Evolutionary conservation across 805 yeast genomes (phyloP), one percentile per base, ranked within the genome.

Genomic region (Ogataea methanolica): DNA sequence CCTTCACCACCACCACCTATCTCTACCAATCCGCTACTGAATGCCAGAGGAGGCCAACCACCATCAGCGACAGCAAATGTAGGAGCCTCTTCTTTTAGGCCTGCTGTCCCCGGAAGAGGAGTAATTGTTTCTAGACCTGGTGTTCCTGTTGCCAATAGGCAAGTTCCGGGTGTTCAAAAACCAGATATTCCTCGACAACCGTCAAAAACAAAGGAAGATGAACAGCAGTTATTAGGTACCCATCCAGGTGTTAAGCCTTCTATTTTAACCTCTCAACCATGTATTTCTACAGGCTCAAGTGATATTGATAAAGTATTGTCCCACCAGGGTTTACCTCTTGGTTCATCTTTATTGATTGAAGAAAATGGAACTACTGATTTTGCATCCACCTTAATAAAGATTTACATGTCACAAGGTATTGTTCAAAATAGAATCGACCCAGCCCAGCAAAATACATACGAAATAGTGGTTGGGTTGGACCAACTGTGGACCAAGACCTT

Each of bases 351-450:
- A 36, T 63, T 91, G 14, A 62, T 92, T 5, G 92, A 88, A 62
- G 98, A 92, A 61, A 76, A 79, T 15, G 94, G 96, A 0, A 83
- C 92, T 6, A 92, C 98, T 0, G 97, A 92, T 60, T 92, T 89
- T 60, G 75, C 86, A 6, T 76, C 89, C 6, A 82, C 88, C 11
- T 54, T 92, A 35, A 62, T 82, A 26, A 80, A 90, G 53, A 69
- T 80, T 4, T 87, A 83, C 69, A 82, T 87, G 1, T 75, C 95
- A 1, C 95, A 88, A 64, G 96, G 96, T 14, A 65, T 84, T 33
- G 64, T 80, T 1, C 92, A 86, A 51, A 82, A 75, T 57, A 69
- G 90, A 54, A 47, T 76, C 14, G 73, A 70, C 33, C 46, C 69
- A 53, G 36, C 59, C 22, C 63, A 65, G 23, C 63, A 70, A 2